Evolutionary conservation across 495 filamentous ascomycete species (phyloP), one percentile per base, ranked within the genome.

Genomic region (Aspergillus taichungensis): DNA sequence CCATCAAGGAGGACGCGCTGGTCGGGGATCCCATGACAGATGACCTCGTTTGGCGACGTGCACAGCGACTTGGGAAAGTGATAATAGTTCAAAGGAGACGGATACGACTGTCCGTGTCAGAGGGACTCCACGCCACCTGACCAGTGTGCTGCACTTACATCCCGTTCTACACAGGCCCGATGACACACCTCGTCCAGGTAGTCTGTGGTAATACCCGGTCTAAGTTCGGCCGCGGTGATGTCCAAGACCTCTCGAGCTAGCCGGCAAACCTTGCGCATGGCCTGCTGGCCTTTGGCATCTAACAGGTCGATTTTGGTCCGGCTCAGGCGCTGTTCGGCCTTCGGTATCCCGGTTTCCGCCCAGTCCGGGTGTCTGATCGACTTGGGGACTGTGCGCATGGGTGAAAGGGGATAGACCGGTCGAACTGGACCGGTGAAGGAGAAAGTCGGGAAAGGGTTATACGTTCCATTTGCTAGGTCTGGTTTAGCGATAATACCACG

Each of bases 11-110:
- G 66, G 7, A 78, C 59, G 13, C 82, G 72, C 40, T 78, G 65
- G 46, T 86, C 82, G 8, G 82, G 82, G 40, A 86, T 85, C 11
- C 82, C 82, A 64, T 86, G 82, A 65, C 82, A 85, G 49, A 91
- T 88, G 45, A 88, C 76, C 57, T 91, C 86, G 67, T 91, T 91
- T 30, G 78, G 59, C 6, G 84, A 88, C 6, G 84, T 90, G 62
- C 86, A 91, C 37, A 88, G 74, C 5, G 86, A 91, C 69, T 91
- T 91, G 40, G 86, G 86, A 66, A 89, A 91, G 54, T 82, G 70
- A 70, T 76, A 80, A 63, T 91, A 91, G 68, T 91, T 91, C 8
- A 91, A 61, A 3, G 86, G 86, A 0, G 86, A 91, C 6, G 86
- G 86, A 52, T 91, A 91, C 10, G 84, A 80, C 85, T 90, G 45